These are phyloP conservation scores for Nigrospora osmanthi DNA, from an alignment of 2,329 filamentous ascomycete genomes.

Conservation along the genomic window DNA sequence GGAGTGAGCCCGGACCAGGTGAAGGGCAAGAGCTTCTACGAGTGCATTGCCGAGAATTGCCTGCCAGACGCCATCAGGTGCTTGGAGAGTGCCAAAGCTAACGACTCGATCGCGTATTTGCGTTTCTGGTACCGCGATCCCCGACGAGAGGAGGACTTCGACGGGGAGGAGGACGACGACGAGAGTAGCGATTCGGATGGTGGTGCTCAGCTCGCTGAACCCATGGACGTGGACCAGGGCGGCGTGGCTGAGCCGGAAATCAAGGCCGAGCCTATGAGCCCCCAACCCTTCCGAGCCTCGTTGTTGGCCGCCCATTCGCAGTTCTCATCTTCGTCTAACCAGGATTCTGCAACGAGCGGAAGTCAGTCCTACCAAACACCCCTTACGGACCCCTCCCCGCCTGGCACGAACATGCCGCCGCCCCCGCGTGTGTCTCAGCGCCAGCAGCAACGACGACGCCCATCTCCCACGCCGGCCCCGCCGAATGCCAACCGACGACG, in stretches of 20 bases:
- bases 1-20: conserved; percentile 64
- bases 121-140: conserved; percentile 81
- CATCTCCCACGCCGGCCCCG: conserved; percentile 4
- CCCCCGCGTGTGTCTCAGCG: too few relatives aligned
- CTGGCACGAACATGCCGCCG: background rate
- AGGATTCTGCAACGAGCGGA: too few relatives aligned
- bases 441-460: conserved; percentile 4
- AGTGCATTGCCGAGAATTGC: conserved; percentile 74
- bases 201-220: conserved; percentile 33
- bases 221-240: conserved; percentile 33
- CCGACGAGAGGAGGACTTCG: conserved; percentile 45
- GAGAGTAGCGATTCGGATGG: conserved; percentile 25
- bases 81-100: conserved; percentile 78
- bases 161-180: conserved; percentile 30
- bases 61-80: conserved; percentile 69
- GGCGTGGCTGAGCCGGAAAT: conserved; percentile 16
- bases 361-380: too few relatives aligned
- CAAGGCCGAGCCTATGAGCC: conserved; percentile 26
- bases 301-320: background rate
- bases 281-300: conserved; percentile 13
- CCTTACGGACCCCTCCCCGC: too few relatives aligned
- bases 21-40: conserved; percentile 75
- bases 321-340: background rate
- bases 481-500: conserved; percentile 14
- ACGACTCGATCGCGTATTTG: conserved; percentile 85